These are phyloP conservation scores for Acer negundo DNA, from an alignment of 345 rosid species.

Conservation along the genomic window DNA sequence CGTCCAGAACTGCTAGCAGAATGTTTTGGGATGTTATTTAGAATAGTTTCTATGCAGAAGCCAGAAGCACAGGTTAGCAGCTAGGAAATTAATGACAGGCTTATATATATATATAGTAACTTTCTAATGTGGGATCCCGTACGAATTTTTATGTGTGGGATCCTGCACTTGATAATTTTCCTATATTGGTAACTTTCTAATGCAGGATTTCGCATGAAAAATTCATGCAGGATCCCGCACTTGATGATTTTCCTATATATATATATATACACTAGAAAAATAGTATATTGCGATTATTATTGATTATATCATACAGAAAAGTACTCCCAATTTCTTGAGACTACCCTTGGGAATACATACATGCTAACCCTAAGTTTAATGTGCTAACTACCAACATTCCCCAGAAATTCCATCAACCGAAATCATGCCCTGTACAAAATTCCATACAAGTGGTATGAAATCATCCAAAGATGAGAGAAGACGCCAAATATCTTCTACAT, in stretches of 20 bases:
- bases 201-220: too few species aligned
- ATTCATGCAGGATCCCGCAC: too few species aligned
- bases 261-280: not conserved
- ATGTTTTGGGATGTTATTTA: not conserved
- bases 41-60: not conserved
- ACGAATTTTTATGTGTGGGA: too few species aligned
- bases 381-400: not conserved
- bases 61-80: not conserved
- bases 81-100: not conserved
- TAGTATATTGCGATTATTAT: not conserved
- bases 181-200: too few species aligned
- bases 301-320: not conserved
- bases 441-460: not conserved
- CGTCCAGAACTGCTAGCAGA: not conserved
- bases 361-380: not conserved
- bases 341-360: not conserved
- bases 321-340: not conserved
- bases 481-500: not conserved
- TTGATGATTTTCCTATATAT: too few species aligned
- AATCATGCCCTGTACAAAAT: not conserved
- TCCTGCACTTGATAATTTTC: too few species aligned
- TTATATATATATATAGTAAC: not conserved
- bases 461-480: not conserved
- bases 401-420: conserved; percentile 4
- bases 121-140: too few species aligned